Evolutionary conservation across 352 stramenopile species (phyloP).

Genomic region (Pythium utonaiense): DNA sequence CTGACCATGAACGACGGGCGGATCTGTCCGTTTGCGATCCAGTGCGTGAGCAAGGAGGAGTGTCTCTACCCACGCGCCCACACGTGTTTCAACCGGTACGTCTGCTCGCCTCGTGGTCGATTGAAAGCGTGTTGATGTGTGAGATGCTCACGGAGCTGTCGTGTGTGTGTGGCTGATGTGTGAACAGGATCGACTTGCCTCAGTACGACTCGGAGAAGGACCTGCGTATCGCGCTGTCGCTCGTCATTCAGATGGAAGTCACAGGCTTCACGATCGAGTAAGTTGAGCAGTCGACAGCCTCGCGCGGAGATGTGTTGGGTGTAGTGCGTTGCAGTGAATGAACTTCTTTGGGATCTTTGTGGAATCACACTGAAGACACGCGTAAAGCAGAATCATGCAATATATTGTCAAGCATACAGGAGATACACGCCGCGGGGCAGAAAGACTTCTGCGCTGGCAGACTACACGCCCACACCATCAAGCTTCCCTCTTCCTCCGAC

Average conservation of each 20-base stretch:
- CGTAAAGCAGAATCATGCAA: conserved; percentile 21
- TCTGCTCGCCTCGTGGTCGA: too few relatives aligned
- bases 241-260: conserved; percentile 21
- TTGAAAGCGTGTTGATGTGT: too few relatives aligned
- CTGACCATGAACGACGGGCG: conserved; percentile 80
- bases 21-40: conserved; percentile 72
- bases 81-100: conserved; percentile 29
- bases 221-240: conserved; percentile 5
- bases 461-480: conserved; percentile 16
- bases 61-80: conserved; percentile 26
- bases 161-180: background rate
- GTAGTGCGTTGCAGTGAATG: too few relatives aligned
- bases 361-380: too few relatives aligned
- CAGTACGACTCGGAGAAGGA: background rate
- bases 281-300: too few relatives aligned
- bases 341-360: too few relatives aligned
- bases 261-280: conserved; percentile 27
- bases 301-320: too few relatives aligned
- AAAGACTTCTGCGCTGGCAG: conserved; percentile 1
- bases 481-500: conserved; percentile 17
- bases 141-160: too few relatives aligned
- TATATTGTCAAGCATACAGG: conserved; percentile 22
- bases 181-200: background rate
- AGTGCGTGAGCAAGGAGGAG: conserved; percentile 27
- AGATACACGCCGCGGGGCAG: conserved; percentile 19